Evolutionary conservation across 805 yeast species (phyloP), one percentile per base, ranked within the genome.

Genomic region (Metschnikowia similis): DNA sequence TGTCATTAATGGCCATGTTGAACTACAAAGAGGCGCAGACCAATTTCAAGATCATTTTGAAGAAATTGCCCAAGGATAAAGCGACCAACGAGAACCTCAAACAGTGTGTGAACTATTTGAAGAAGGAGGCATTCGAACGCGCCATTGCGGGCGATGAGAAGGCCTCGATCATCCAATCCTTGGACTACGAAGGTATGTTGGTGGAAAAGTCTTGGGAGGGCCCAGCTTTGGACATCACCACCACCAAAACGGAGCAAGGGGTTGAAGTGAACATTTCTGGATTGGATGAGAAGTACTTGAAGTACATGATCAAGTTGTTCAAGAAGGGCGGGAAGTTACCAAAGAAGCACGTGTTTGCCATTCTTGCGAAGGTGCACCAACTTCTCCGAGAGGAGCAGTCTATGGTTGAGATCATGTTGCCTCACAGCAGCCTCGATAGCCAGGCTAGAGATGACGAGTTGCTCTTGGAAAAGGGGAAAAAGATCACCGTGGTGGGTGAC

Each of bases 401-500:
- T 0, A 72, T 91, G 75, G 86, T 84, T 34, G 98, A 91, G 62
- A 64, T 92, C 36, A 71, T 72, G 16, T 63, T 75, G 49, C 69
- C 70, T 7, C 72, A 71, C 48, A 59, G 68, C 5, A 52, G 66
- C 48, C 50, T 67, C 17, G 45, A 48, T 5, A 41, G 39, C 0
- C 35, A 17, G 28, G 41, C 31, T 6, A 35, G 39, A 3, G 52
- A 48, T 1, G 71, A 67, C 44, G 69, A 65, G 37, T 55, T 64
- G 9, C 10, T 65, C 9, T 58, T 67, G 38, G 49, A 53, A 6
- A 50, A 51, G 13, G 70, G 75, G 62, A 66, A 72, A 48, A 79
- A 71, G 52, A 75, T 92, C 42, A 89, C 97, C 0, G 87, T 94
- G 8, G 94, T 96, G 58, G 99, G 99, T 57, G 99, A 94, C 66